Evolutionary conservation across 2,329 filamentous ascomycete genomes (phyloP).

Genomic region (Xylariaceae sp.): DNA sequence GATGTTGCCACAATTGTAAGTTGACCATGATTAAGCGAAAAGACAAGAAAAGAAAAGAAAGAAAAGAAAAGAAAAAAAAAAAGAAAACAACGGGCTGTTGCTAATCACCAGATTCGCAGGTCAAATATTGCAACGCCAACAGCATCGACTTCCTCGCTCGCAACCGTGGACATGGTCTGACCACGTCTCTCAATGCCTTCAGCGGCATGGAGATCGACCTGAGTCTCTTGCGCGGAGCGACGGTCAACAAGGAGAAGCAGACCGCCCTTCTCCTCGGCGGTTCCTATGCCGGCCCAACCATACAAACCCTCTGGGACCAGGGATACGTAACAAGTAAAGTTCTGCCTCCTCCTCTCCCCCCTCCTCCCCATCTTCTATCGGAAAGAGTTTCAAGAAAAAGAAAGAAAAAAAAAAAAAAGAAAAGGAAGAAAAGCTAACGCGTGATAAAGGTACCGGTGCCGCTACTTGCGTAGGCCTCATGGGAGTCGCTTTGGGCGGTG

Average conservation of each 20-base stretch:
- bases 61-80: no score
- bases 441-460: slow-evolving; percentile 7
- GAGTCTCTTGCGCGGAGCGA: slow-evolving; percentile 14
- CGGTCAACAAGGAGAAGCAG: background rate
- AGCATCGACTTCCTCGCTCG: slow-evolving; percentile 20
- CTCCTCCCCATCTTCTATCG: no score
- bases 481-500: slow-evolving; percentile 24
- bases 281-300: slow-evolving; percentile 4
- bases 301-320: slow-evolving; percentile 10
- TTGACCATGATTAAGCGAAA: background rate
- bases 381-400: no score
- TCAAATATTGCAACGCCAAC: slow-evolving; percentile 22
- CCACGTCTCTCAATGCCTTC: slow-evolving; percentile 16
- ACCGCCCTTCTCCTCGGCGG: slow-evolving; percentile 10
- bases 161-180: slow-evolving; percentile 22
- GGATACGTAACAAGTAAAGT: slow-evolving; percentile 11
- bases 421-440: no score
- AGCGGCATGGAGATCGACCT: slow-evolving; percentile 25
- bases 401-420: no score
- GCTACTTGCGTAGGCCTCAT: slow-evolving; percentile 23
- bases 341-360: no score
- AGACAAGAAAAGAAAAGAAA: no score
- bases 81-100: no score
- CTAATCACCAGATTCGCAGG: slow-evolving; percentile 5
- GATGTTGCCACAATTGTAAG: background rate